Percentiles rank a stretch among this genome's conserved stretches.
phyloP scores from a whole-genome alignment of 202 grass and related monocot species.

The Schoenoplectus triqueter region DNA sequence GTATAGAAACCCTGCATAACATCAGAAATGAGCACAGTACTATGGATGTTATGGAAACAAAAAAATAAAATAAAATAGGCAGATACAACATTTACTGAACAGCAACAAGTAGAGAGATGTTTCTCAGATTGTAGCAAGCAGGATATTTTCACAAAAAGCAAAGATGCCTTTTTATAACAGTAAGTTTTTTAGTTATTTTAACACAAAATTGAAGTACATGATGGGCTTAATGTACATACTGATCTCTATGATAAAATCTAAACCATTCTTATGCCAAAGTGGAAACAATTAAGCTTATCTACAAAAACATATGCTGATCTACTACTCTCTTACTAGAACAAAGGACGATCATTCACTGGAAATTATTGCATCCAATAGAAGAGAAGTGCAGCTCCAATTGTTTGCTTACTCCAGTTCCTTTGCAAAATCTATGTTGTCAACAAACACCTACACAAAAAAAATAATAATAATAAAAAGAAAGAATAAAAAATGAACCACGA shows the following conservation, averaged over 20 bases:
- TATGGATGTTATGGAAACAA: background rate
- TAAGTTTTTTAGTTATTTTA: background rate
- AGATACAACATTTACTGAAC: background rate
- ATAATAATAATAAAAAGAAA: constrained; percentile 3
- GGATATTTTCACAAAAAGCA: constrained; percentile 18
- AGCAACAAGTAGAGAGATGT: background rate
- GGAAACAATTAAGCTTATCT: constrained; percentile 34
- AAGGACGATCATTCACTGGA: background rate
- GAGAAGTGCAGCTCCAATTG: constrained; percentile 3
- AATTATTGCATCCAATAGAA: constrained; percentile 1
- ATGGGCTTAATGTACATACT: constrained; percentile 30
- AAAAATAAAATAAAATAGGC: background rate
- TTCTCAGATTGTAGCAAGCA: background rate
- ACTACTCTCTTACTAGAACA: constrained; percentile 30
- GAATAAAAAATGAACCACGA: background rate
- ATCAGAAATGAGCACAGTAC: background rate
- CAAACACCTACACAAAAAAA: constrained; percentile 65
- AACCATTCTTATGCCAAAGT: constrained; percentile 23
- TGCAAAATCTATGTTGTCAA: constrained; percentile 93
- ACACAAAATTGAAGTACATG: constrained; percentile 31
- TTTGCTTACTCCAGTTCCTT: constrained; percentile 77
- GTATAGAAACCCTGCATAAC: background rate
- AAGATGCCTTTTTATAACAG: background rate
- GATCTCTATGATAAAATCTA: constrained; percentile 28
- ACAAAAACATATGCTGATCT: constrained; percentile 16